Evolutionary conservation across 768 basidiomycete species (phyloP), one percentile per base, ranked within the genome.

Genomic region (Mycena rosella): DNA sequence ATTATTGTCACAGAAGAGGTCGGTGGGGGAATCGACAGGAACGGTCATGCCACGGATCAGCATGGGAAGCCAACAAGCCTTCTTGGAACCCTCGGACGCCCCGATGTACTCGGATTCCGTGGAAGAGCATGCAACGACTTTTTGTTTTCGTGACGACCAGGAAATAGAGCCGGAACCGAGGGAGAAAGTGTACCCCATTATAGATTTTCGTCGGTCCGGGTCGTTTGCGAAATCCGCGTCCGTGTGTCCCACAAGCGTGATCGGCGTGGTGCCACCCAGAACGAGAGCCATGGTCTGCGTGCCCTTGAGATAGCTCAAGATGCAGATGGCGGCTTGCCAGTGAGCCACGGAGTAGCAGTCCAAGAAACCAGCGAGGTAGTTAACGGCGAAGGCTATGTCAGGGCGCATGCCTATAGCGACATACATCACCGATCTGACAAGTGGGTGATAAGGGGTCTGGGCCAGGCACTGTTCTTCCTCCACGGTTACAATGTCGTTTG

Each of bases 31-130:
- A n/a, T n/a, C n/a, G n/a, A n/a, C n/a, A n/a, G n/a, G n/a, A n/a
- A n/a, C n/a, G n/a, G n/a, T n/a, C n/a, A n/a, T n/a, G n/a, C n/a
- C n/a, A n/a, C n/a, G n/a, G n/a, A n/a, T 48, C 5, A 77, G 63
- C 32, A 60, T 65, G 34, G 76, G 63, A 54, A 78, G 58, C 78
- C 79, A 73, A 54, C 67, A 74, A 5, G 67, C 56, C 30, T 68
- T 58, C 17, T 71, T 66, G 9, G 71, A 36, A 6, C 76, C 68
- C 36, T 76, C 68, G 3, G 72, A 70, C 0, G 60, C 45, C 5
- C 52, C 63, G 8, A 64, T 58, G 67, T 81, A 83, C 68, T 84
- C 82, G 0, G 81, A 77, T 61, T 85, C 80, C 5, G 75, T 76
- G 0, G 79, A 80, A 0, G 82, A 84, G 0, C 67, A n/a, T n/a